Evolutionary conservation across 2,329 filamentous ascomycete genomes (phyloP).

Genomic region (Chrysoporthe cubensis): DNA sequence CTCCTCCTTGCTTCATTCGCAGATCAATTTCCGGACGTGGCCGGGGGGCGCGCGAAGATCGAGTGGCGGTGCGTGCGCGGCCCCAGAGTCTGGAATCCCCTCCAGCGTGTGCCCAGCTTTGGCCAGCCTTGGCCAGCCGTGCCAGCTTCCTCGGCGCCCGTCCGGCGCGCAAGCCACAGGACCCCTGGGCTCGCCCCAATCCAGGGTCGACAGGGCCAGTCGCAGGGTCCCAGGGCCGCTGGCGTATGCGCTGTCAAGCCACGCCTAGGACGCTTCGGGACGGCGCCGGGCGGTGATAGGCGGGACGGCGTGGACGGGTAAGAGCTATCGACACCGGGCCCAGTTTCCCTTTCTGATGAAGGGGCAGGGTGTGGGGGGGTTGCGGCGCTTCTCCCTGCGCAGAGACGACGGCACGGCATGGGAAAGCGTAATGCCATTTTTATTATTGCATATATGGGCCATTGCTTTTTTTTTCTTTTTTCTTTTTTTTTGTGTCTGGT

Average conservation of each 20-base stretch:
- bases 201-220: not conserved
- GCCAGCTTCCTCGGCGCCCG: not conserved
- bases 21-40: constrained; percentile 20
- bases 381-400: not conserved
- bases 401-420: not conserved
- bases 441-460: not conserved
- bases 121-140: not conserved
- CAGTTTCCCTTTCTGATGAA: constrained; percentile 3
- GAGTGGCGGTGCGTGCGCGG: constrained; percentile 19
- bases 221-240: not conserved
- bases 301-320: not conserved
- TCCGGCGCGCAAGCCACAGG: constrained; percentile 16
- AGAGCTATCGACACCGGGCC: not conserved
- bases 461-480: not conserved
- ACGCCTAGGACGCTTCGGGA: constrained; percentile 6
- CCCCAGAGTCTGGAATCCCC: not conserved
- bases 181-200: not conserved
- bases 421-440: not conserved
- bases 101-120: too few species aligned
- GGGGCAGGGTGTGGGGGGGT: not conserved
- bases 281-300: constrained; percentile 2
- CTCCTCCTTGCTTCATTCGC: not conserved
- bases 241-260: constrained; percentile 8
- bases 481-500: not conserved
- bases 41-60: not conserved